Base-by-base conservation (phyloP, 2,329 filamentous ascomycete species). In the Iodosphaeria phyllophila region DNA sequence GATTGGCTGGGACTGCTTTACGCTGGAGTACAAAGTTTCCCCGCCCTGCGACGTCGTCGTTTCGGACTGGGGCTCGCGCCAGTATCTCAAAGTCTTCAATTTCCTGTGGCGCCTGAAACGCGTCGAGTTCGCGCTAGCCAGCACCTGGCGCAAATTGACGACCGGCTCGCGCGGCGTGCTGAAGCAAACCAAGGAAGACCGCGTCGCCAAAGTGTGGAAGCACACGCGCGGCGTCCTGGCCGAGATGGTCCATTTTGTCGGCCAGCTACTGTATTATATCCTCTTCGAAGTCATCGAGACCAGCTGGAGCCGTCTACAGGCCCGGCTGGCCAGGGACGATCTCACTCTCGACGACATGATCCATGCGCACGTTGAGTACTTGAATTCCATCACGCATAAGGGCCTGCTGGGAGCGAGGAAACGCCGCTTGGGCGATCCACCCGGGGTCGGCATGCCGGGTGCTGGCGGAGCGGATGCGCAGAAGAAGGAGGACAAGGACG, bases 1-100 rank as follows among this genome's bases (percentile, higher is more conserved):
- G 40, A 95, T 93, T 26, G 89, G 89, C 24, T 98, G 89, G 89
- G 89, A 98, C 44, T 92, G 91, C 44, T 98, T 98, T 51, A 98
- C 89, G 0, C 68, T 98, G 6, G 91, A 98, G 47, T 98, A 98
- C 54, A 93, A 95, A 47, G 89, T 98, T 37, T 84, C 92, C 45
- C 78, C 86, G 2, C 89, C 89, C 1, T 79, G 93, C 13, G 89
- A 98, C 44, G 89, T 98, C 15, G 84, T 98, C 23, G 83, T 98
- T 19, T 95, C 86, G 1, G 82, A 91, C 20, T 93, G 84, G 69
- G 84, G 83, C 22, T 86, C 79, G 35, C 78, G 86, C 13, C 86
- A 98, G 45, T 98, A 98, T 45, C 73, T 98, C 38, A 95, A 95
- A 46, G 82, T 98, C 7, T 98, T 98, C 64, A 98, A 98, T 51